These are phyloP conservation scores for Solanum sitiens DNA, from an alignment of 257 asterid species.

Conservation along the genomic window DNA sequence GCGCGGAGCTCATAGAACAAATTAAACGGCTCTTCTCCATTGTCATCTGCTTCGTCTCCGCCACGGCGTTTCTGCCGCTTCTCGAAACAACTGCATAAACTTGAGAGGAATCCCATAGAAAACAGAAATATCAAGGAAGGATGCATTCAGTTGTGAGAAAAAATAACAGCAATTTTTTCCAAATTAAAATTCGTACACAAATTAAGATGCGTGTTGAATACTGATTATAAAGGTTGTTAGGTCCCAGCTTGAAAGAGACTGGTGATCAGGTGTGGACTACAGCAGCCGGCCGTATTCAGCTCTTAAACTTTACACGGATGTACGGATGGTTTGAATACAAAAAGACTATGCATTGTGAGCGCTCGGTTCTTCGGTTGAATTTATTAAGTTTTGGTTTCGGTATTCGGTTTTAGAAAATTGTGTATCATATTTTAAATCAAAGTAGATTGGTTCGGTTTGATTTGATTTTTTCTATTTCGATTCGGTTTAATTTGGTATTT, in stretches of 20 bases:
- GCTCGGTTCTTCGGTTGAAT: no score
- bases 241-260: background rate
- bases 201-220: background rate
- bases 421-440: no score
- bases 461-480: no score
- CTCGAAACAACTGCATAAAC: conserved; percentile 31
- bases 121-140: conserved; percentile 1
- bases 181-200: background rate
- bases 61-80: conserved; percentile 14
- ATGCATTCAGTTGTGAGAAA: background rate
- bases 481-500: no score
- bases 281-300: background rate
- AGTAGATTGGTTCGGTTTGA: no score
- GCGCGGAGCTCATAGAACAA: conserved; percentile 53
- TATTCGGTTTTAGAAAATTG: no score
- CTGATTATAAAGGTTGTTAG: background rate
- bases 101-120: conserved; percentile 38
- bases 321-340: background rate
- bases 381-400: no score
- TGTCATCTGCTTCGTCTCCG: conserved; percentile 20
- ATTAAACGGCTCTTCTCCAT: conserved; percentile 14
- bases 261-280: background rate
- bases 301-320: background rate
- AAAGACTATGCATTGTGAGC: background rate
- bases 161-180: background rate